phyloP scores from a whole-genome alignment of 116 monocot genomes.

The Trichopus zeylanicus region DNA sequence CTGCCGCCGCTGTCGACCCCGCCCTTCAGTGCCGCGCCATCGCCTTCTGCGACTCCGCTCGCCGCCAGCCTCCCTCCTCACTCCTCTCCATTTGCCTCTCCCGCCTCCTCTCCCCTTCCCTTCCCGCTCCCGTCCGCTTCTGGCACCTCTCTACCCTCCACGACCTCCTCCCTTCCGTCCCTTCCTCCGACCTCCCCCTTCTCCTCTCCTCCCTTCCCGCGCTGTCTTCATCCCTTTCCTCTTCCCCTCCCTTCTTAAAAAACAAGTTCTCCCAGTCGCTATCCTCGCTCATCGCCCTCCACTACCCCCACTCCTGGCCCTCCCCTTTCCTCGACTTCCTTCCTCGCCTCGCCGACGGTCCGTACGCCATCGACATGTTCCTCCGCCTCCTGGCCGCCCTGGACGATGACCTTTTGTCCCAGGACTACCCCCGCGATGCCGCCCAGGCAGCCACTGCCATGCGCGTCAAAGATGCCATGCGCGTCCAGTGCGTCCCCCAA shows the following conservation, averaged over 20 bases:
- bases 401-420: conserved; percentile 73
- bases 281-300: conserved; percentile 42
- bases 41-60: conserved; percentile 37
- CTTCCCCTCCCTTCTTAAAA: conserved; percentile 58
- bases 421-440: conserved; percentile 64
- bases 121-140: conserved; percentile 50
- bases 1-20: conserved; percentile 36
- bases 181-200: conserved; percentile 28
- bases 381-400: conserved; percentile 42
- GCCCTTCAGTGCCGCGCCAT: conserved; percentile 45
- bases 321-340: conserved; percentile 44
- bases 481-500: conserved; percentile 70
- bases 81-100: conserved; percentile 59
- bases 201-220: conserved; percentile 52
- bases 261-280: conserved; percentile 84
- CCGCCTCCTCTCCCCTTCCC: conserved; percentile 31
- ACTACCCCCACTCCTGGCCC: conserved; percentile 57
- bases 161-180: conserved; percentile 35
- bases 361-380: conserved; percentile 50
- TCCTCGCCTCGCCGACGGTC: conserved; percentile 24
- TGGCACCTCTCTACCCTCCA: conserved; percentile 82
- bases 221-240: conserved; percentile 24
- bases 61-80: conserved; percentile 6
- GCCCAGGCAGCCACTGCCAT: conserved; percentile 40
- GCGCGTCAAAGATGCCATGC: conserved; percentile 83